phyloP scores from a whole-genome alignment of 441 rosid species.

The Corymbia calophylla region DNA sequence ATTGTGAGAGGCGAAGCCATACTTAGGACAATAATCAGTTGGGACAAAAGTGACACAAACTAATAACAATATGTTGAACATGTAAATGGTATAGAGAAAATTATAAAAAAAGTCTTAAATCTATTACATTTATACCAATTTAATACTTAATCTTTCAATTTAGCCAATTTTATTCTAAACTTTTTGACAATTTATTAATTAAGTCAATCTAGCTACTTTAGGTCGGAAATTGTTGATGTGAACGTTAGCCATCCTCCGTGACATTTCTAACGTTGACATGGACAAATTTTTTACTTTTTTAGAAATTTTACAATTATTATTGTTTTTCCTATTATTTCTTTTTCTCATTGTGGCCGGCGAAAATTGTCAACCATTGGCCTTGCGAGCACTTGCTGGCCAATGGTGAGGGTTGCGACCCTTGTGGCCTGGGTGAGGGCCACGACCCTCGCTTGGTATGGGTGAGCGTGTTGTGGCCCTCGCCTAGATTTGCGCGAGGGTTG shows the following conservation, averaged over 20 bases:
- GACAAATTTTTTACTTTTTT: rapidly evolving
- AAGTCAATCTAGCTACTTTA: neutral
- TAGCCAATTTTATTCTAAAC: no score
- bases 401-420: rapidly evolving
- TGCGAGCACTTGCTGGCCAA: no score
- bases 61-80: neutral
- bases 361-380: rapidly evolving
- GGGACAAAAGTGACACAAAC: neutral
- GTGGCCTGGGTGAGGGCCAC: rapidly evolving
- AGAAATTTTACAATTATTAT: rapidly evolving
- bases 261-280: rapidly evolving
- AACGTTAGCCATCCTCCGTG: rapidly evolving
- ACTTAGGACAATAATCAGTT: neutral
- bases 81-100: neutral
- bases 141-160: no score
- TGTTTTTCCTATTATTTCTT: rapidly evolving
- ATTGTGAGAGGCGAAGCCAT: rapidly evolving
- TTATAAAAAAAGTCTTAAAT: rapidly evolving
- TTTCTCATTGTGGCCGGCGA: rapidly evolving
- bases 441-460: no score
- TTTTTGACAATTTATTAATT: rapidly evolving
- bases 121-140: no score
- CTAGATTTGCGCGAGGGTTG: rapidly evolving
- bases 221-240: rapidly evolving
- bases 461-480: rapidly evolving